Conservation (phyloP, 129 eudicot species). For the Dittrichia graveolens region DNA sequence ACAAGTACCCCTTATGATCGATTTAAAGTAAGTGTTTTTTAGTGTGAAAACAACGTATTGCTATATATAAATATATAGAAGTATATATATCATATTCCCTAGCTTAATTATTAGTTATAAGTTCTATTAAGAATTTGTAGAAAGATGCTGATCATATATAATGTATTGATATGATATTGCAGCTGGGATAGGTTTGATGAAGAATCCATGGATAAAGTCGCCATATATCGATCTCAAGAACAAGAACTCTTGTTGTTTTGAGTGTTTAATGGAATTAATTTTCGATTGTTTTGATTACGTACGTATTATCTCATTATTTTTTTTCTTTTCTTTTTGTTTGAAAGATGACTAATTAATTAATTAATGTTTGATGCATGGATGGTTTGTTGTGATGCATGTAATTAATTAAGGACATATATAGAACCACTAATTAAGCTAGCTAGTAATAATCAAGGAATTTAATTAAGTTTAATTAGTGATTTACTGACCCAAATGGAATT, state of each 20-base stretch:
- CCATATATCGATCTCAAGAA: slow-evolving; percentile 42
- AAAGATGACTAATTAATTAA: slow-evolving; percentile 29
- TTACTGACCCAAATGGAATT: too few species aligned
- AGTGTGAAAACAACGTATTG: too few species aligned
- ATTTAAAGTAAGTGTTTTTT: too few species aligned
- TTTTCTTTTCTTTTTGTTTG: slow-evolving; percentile 12
- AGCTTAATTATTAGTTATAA: too few species aligned
- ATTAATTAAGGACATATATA: slow-evolving; percentile 34
- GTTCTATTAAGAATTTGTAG: too few species aligned
- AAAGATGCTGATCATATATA: not conserved
- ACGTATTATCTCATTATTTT: slow-evolving; percentile 15
- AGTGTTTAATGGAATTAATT: slow-evolving; percentile 28
- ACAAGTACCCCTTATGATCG: too few species aligned
- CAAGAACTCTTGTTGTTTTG: slow-evolving; percentile 37
- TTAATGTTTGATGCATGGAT: slow-evolving; percentile 22
- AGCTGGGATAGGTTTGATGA: slow-evolving; percentile 28
- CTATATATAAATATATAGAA: too few species aligned
- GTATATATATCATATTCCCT: too few species aligned
- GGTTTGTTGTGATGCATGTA: slow-evolving; percentile 35
- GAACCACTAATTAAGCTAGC: not conserved
- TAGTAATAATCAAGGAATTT: slow-evolving; percentile 12
- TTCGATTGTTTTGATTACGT: slow-evolving; percentile 32
- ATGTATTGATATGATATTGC: too few species aligned
- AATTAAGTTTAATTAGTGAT: not conserved
- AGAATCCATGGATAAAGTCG: slow-evolving; percentile 32